Conservation (phyloP, 176 grass and related monocot species). For the Lolium rigidum region DNA sequence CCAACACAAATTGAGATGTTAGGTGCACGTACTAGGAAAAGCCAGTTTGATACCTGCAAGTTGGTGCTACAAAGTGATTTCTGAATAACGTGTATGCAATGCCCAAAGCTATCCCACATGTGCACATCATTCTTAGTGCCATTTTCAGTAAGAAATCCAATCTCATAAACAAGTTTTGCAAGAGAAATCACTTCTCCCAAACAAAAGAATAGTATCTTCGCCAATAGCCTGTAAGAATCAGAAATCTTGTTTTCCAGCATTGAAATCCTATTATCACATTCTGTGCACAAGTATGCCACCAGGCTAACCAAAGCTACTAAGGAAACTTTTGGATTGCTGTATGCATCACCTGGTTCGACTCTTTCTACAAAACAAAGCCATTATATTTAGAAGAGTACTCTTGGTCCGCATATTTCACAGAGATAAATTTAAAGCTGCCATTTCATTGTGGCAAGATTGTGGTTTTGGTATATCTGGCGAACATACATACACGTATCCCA, state of each 20-base stretch:
- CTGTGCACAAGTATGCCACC: constrained; percentile 64
- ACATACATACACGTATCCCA: not conserved
- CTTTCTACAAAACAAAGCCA: constrained; percentile 65
- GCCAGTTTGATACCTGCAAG: constrained; percentile 62
- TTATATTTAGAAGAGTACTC: constrained; percentile 7
- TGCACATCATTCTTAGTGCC: constrained; percentile 42
- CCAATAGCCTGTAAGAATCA: constrained; percentile 69
- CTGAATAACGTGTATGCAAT: constrained; percentile 66
- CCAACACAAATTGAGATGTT: not conserved
- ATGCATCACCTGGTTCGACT: constrained; percentile 51
- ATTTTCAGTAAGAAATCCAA: constrained; percentile 52
- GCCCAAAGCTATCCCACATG: constrained; percentile 60
- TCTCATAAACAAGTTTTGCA: constrained; percentile 73
- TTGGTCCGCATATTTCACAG: not conserved
- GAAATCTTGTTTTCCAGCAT: constrained; percentile 61
- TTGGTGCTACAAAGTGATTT: constrained; percentile 59
- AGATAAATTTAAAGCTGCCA: constrained; percentile 1
- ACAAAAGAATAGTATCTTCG: constrained; percentile 80
- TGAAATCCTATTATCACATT: constrained; percentile 70
- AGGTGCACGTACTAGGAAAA: constrained; percentile 23
- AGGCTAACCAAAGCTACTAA: constrained; percentile 64
- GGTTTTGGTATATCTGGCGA: not conserved
- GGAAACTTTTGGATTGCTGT: constrained; percentile 38
- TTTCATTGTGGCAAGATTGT: constrained; percentile 9
- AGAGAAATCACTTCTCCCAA: constrained; percentile 73